Base-by-base conservation (phyloP, 805 yeast genomes). In the Ogataea siamensis region DNA sequence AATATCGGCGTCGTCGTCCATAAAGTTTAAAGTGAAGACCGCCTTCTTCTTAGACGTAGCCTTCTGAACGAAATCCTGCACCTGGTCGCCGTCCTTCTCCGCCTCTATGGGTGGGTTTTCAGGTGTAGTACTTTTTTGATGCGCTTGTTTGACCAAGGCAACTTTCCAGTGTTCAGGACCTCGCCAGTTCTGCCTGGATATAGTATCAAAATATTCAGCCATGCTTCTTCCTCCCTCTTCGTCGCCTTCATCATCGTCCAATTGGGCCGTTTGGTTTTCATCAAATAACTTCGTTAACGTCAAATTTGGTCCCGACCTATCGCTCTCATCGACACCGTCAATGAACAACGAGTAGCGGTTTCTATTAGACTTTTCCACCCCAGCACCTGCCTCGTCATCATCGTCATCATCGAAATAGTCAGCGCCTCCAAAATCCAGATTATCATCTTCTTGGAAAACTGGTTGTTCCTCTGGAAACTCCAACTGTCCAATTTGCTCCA, bases 101-200 rank as follows among this genome's bases (percentile, higher is more conserved):
- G 10, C 27, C 9, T 32, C 34, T 12, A 19, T 12, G 5, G 30
- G 31, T 4, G 17, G 31, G 5, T 6, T 5, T 9, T 26, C 45
- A 3, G 42, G 42, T 4, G 32, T 32, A 5, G 31, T 8, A 23
- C 15, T 20, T 15, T 30, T 30, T n/a, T 45, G 42, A 9, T 38
- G 39, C 1, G 39, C 36, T 26, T 46, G 35, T 20, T 45, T 51
- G 13, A 51, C 37, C 25, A 77, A 73, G 28, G 73, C 66, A 8
- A 91, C 83, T 60, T 83, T 84, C 97, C 97, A 91, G 62, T 87
- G 94, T 47, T 86, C 91, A 10, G 91, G 84, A 7, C 97, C 97
- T 19, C 94, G 75, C 96, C 97, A 89, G 56, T 78, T 83, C 21
- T 70, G 64, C 40, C 70, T 74, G 61, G 87, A 68, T 14, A 78